Evolutionary conservation across 2,329 filamentous ascomycete genomes (phyloP), one percentile per base, ranked within the genome.

Genomic region (Hypoxylon rubiginosum): DNA sequence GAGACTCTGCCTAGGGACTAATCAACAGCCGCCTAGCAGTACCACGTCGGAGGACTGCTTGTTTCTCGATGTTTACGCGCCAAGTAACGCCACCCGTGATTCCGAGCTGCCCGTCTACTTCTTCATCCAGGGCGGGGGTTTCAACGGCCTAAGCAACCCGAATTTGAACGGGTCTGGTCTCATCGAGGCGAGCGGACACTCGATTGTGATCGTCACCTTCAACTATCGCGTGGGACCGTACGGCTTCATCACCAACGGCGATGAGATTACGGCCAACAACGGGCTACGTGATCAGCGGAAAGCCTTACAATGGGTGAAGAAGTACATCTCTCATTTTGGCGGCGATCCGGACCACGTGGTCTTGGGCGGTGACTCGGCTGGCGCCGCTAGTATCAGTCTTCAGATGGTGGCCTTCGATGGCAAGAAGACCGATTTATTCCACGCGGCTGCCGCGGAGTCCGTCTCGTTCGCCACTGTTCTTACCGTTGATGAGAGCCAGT

Each of bases 141-240:
- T 90, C 75, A 87, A 86, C 58, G 62, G 66, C 5, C 79, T 83
- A 68, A 78, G 81, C 1, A 81, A 82, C 60, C 73, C 81, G 0
- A 84, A 90, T 65, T 83, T 86, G 69, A 86, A 92, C 68, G 90
- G 86, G 0, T 84, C 83, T 0, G 87, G 85, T 0, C 77, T 94
- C n/a, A 82, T 90, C 28, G 75, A 82, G 30, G 89, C 88, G 0
- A 86, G 86, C 17, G 82, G 83, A 39, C 79, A 85, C 62, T 82
- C 86, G 50, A 89, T 93, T 26, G 79, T 94, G 0, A 87, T 93
- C 0, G 90, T 94, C 1, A 90, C 84, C 9, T 85, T 92, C 78
- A 94, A 93, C 78, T 94, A 94, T 75, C 88, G 92, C 4, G 90
- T 94, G 10, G 91, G 91, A 0, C 85, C 87, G 0, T 93, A 89